Evolutionary conservation across 495 filamentous ascomycete genomes (phyloP).

Genomic region (Penicillium malachiteum): DNA sequence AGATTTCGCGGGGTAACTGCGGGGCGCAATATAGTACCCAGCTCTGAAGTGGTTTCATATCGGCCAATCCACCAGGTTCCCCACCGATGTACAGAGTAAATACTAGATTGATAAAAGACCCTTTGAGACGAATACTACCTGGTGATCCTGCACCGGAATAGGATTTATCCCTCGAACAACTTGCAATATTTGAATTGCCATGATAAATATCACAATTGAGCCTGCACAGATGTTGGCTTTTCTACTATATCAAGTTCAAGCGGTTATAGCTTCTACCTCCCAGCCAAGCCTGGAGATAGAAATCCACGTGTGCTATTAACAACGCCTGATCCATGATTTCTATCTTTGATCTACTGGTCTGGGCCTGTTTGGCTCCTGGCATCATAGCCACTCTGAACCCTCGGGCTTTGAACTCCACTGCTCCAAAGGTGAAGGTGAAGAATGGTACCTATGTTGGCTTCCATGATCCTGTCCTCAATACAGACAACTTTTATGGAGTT

Average conservation of each 20-base stretch:
- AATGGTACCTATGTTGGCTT: background rate
- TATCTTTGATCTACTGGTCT: background rate
- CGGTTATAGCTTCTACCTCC: background rate
- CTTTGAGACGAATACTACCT: background rate
- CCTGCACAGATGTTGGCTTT: background rate
- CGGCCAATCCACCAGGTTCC: background rate
- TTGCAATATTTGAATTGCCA: background rate
- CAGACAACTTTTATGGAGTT: background rate
- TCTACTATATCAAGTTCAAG: background rate
- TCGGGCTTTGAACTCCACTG: background rate
- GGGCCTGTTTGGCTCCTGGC: background rate
- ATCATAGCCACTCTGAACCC: background rate
- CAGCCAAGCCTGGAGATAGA: too few relatives aligned
- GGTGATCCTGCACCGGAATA: background rate
- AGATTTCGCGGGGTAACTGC: background rate
- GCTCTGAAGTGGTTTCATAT: background rate
- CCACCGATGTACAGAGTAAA: background rate
- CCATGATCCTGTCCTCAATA: background rate
- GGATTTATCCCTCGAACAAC: background rate
- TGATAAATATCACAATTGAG: background rate
- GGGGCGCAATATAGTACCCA: background rate
- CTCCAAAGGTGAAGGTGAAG: background rate
- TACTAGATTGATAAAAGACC: too few relatives aligned
- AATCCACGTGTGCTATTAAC: too few relatives aligned
- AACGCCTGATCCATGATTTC: too few relatives aligned